phyloP scores from a whole-genome alignment of 2,329 filamentous ascomycete genomes.

The Dichotomopilus funicola region DNA sequence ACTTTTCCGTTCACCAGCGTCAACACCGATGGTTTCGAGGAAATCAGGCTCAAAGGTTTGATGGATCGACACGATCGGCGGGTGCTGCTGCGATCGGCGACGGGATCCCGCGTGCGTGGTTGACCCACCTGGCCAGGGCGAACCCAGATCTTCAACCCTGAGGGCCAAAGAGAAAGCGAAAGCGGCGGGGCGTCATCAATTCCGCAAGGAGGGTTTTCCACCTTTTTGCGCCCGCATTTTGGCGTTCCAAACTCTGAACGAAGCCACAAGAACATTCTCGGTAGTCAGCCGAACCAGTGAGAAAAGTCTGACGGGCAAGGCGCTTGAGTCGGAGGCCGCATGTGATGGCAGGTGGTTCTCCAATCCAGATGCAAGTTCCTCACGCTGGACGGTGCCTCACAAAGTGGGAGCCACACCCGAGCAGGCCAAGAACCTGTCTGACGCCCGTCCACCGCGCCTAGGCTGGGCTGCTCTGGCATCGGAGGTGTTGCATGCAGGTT shows the following conservation, averaged over 20 bases:
- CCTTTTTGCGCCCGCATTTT: conserved; percentile 7
- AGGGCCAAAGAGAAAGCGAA: not conserved
- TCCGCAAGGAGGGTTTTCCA: not conserved
- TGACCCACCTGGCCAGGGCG: not conserved
- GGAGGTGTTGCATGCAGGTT: not conserved
- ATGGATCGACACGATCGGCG: conserved; percentile 11
- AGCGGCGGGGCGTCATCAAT: not conserved
- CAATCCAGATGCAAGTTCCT: not conserved
- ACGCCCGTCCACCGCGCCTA: not conserved
- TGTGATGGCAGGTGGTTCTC: not conserved
- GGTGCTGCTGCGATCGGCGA: conserved; percentile 3
- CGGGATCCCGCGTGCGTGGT: not conserved
- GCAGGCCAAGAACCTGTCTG: not conserved
- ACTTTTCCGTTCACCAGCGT: too few species aligned
- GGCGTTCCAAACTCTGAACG: not conserved
- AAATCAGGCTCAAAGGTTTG: not conserved
- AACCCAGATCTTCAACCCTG: not conserved
- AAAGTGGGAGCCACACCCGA: not conserved
- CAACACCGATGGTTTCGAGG: too few species aligned
- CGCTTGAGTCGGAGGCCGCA: too few species aligned
- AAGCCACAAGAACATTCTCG: too few species aligned
- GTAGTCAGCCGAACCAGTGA: too few species aligned
- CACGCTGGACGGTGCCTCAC: not conserved
- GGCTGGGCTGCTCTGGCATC: not conserved
- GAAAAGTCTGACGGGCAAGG: too few species aligned